Evolutionary conservation across 1,284 basidiomycete species (phyloP), one percentile per base, ranked within the genome.

Genomic region (Pholiota adiposa): DNA sequence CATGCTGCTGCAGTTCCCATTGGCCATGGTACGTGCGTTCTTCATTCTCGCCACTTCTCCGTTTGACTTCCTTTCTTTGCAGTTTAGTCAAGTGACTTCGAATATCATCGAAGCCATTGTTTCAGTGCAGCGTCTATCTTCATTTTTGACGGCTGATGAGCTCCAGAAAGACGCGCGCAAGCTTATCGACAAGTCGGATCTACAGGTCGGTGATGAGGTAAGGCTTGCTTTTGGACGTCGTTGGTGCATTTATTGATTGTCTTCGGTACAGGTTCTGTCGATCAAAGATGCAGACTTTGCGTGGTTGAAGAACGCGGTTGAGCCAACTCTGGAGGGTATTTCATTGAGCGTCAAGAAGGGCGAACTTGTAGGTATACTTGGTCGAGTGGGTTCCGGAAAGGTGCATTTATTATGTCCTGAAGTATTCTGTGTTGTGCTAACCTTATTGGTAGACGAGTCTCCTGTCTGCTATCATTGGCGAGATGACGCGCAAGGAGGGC

Each of bases 351-450:
- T 94, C 8, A 84, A 82, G 49, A 95, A 93, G 71, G 95, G 95
- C n/a, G 92, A 97, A 67, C 76, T 98, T 2, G 77, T 96, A 0
- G 94, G 92, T 9, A 79, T 98, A 3, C 83, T 97, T 14, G 96
- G 96, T 9, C 87, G 92, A 31, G 96, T 98, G 29, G 96, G 96
- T n/a, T 86, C 89, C 52, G 96, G 96, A 58, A 98, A 98, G 83
- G 87, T 90, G 65, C 65, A 77, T 62, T 55, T 66, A 19, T 65
- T 62, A 23, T 14, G 34, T 53, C 56, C 23, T 14, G 51, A 29
- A 16, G 18, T 25, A 44, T 5, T 46, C n/a, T 19, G 19, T 16
- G 29, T 36, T 59, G 34, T 48, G 19, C 25, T 46, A 23, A 2
- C 29, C 54, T 3, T 58, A n/a, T n/a, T n/a, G n/a, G n/a, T n/a